A percentile compares a stretch with the other conserved stretches of the same genome.
Evolutionary conservation across 2,329 filamentous ascomycete genomes (phyloP).

Genomic region (Aspergillus sp.): DNA sequence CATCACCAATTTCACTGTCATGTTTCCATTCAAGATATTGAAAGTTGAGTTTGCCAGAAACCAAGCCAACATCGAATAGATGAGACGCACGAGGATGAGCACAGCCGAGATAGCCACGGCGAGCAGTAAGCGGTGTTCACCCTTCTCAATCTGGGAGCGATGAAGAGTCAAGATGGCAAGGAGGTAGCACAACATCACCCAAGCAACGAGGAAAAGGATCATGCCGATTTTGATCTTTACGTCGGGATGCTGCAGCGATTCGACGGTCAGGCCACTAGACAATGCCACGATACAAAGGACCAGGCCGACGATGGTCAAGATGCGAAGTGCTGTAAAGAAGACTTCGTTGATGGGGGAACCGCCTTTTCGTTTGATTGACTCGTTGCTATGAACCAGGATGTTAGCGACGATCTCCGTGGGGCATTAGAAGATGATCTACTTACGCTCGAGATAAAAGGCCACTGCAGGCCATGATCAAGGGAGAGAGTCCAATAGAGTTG

Average conservation of each 20-base stretch:
- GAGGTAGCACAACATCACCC: slow-evolving; percentile 29
- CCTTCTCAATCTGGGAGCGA: slow-evolving; percentile 29
- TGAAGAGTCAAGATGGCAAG: slow-evolving; percentile 27
- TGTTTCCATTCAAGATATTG: slow-evolving; percentile 36
- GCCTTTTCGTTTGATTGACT: slow-evolving; percentile 15
- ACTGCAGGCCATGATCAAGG: slow-evolving; percentile 43
- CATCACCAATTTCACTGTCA: slow-evolving; percentile 43
- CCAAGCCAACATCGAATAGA: slow-evolving; percentile 43
- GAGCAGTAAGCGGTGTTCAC: slow-evolving; percentile 45
- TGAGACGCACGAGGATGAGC: slow-evolving; percentile 47
- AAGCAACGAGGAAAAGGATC: slow-evolving; percentile 41
- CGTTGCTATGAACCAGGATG: slow-evolving; percentile 9
- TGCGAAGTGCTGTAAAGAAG: slow-evolving; percentile 24
- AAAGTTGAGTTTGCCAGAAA: slow-evolving; percentile 42
- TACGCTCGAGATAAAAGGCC: slow-evolving; percentile 39
- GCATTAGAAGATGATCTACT: slow-evolving; percentile 1
- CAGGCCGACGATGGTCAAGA: slow-evolving; percentile 27
- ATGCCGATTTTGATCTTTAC: slow-evolving; percentile 39
- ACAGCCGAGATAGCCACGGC: slow-evolving; percentile 42
- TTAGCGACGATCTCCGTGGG: background rate
- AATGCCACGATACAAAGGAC: slow-evolving; percentile 44
- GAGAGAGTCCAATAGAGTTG: slow-evolving; percentile 45
- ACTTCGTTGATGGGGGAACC: slow-evolving; percentile 13
- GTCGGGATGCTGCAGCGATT: slow-evolving; percentile 22
- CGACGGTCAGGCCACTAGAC: slow-evolving; percentile 25